Evolutionary conservation across 2,329 filamentous ascomycete genomes (phyloP).

Genomic region (Setomelanomma holmii): DNA sequence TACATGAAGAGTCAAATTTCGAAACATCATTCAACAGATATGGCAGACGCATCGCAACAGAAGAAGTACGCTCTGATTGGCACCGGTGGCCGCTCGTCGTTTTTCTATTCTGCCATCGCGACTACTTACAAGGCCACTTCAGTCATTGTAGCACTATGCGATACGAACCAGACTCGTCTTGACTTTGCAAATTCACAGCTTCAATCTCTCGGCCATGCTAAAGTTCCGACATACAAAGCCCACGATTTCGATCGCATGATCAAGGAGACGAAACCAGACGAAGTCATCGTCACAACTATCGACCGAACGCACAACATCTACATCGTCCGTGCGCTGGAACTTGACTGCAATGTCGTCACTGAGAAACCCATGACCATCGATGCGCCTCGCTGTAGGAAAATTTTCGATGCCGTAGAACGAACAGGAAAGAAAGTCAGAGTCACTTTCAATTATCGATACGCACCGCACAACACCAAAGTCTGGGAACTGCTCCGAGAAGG

Average conservation of each 20-base stretch:
- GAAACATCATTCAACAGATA: too few species aligned
- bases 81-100: conserved; percentile 65
- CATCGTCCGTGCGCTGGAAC: conserved; percentile 65
- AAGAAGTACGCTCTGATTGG: conserved; percentile 63
- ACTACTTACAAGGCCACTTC: conserved; percentile 60
- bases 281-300: conserved; percentile 69
- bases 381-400: conserved; percentile 60
- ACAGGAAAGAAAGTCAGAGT: conserved; percentile 61
- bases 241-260: conserved; percentile 66
- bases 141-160: conserved; percentile 63
- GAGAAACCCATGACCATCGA: conserved; percentile 73
- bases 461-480: conserved; percentile 69
- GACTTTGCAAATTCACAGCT: conserved; percentile 62
- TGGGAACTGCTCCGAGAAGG: conserved; percentile 62
- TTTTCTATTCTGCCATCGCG: conserved; percentile 67
- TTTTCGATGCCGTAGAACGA: conserved; percentile 62
- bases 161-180: conserved; percentile 67
- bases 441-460: conserved; percentile 70
- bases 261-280: conserved; percentile 63
- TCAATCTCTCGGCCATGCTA: conserved; percentile 53
- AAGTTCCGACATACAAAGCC: conserved; percentile 63
- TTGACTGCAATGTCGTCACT: conserved; percentile 67
- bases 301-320: conserved; percentile 68
- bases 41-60: conserved; percentile 19
- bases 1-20: too few species aligned